Base-by-base conservation (phyloP, 83 land plant species). In the Larix sibirica region DNA sequence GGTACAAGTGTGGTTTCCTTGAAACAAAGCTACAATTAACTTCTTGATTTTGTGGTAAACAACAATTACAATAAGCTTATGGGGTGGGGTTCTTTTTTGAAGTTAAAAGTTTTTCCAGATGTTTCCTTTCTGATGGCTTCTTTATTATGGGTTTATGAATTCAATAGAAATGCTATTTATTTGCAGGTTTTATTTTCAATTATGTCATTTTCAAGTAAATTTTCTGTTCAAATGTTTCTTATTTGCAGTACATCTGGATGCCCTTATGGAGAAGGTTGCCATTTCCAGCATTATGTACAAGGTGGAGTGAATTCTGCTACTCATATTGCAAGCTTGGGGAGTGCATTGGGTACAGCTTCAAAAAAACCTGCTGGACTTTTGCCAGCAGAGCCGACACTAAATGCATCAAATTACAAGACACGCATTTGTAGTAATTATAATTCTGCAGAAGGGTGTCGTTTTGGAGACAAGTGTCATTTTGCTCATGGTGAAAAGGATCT, bases 191-290 rank as follows among this genome's bases (percentile, higher is more conserved):
- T 50, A 50, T 9, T 50, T 50, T 50, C 2, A 50, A 50, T 50
- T 54, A 54, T 12, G 13, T 54, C 58, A 54, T 54, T 13, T 54
- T 54, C 56, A 50, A 50, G 56, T 50, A 9, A 10, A 71, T 23
- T 16, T 56, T 76, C 5, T 54, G 73, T 44, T 62, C 40, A 42
- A 23, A 18, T 20, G 16, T 59, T 75, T 82, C 58, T 70, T 21
- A 65, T 74, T 13, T 89, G 86, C 96, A 95, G 97, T 76, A 88
- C 90, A 42, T 78, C 98, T 76, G 98, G 98, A 36, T 95, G 98
- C 82, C 96, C 95, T 12, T 95, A 94, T 87, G 96, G 98, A 38
- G 98, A 95, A 74, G 67, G 88, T 31, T 95, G 98, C 80, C 96
- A 95, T 62, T 95, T 95, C 78, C 84, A 91, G 26, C 98, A 95